phyloP scores from a whole-genome alignment of 805 yeast genomes.

The Komagataella populi region DNA sequence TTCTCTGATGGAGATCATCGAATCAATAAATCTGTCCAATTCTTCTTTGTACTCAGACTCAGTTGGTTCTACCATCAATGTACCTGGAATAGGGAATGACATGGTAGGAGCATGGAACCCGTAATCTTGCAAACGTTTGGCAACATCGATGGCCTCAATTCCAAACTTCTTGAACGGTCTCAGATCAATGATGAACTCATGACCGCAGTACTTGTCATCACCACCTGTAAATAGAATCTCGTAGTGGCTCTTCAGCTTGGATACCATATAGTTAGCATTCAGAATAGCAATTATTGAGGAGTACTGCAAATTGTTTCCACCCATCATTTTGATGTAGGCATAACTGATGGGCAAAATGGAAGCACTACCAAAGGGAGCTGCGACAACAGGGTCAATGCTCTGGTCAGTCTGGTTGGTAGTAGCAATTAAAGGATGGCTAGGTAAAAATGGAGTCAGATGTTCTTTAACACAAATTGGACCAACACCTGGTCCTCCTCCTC shows the following conservation, averaged over 20 bases:
- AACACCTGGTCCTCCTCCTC: conserved; percentile 99
- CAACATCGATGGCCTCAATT: conserved; percentile 90
- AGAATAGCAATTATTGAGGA: conserved; percentile 86
- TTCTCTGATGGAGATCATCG: conserved; percentile 67
- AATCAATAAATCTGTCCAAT: conserved; percentile 79
- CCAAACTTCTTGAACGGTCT: conserved; percentile 72
- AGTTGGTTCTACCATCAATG: conserved; percentile 96
- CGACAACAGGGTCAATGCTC: conserved; percentile 64
- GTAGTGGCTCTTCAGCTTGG: conserved; percentile 55
- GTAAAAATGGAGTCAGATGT: conserved; percentile 72
- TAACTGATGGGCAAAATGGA: conserved; percentile 87
- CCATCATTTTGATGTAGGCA: conserved; percentile 91
- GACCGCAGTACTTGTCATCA: conserved; percentile 67
- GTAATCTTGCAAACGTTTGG: conserved; percentile 93
- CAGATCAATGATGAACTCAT: conserved; percentile 88
- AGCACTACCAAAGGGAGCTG: conserved; percentile 96
- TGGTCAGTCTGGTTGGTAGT: conserved; percentile 25
- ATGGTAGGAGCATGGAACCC: conserved; percentile 98
- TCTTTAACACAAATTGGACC: conserved; percentile 92
- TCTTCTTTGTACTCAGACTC: conserved; percentile 86
- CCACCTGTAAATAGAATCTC: conserved; percentile 61
- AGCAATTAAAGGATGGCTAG: conserved; percentile 57
- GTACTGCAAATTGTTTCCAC: conserved; percentile 69
- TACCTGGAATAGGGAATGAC: conserved; percentile 98
- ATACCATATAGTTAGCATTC: conserved; percentile 94